Evolutionary conservation across 345 rosid species (phyloP).

Genomic region (Aquilaria yunnanensis): DNA sequence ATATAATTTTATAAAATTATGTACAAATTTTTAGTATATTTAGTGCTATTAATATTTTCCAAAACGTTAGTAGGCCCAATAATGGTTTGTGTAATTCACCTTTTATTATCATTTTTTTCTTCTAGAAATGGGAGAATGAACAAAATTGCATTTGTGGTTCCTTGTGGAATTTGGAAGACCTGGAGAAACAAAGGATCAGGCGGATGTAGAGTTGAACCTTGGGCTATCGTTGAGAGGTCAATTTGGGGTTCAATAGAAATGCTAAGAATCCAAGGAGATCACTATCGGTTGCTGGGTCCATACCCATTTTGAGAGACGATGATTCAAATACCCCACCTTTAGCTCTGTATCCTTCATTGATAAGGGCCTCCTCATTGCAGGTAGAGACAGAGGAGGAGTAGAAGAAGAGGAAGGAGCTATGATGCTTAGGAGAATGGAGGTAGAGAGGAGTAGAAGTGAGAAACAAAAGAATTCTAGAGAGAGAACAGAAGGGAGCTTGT

Average conservation of each 20-base stretch:
- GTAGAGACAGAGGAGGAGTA: conserved; percentile 86
- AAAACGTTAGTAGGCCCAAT: too few species aligned
- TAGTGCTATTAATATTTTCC: too few species aligned
- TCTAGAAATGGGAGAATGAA: too few species aligned
- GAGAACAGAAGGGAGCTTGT: conserved; percentile 26
- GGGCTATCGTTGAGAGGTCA: conserved; percentile 85
- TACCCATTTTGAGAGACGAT: conserved; percentile 29
- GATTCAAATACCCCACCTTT: conserved; percentile 23
- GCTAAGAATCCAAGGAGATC: conserved; percentile 54
- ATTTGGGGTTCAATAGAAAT: conserved; percentile 74
- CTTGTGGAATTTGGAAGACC: not conserved
- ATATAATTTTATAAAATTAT: too few species aligned
- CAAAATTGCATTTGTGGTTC: too few species aligned
- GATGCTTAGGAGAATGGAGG: conserved; percentile 73
- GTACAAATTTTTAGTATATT: too few species aligned
- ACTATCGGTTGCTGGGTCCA: conserved; percentile 58
- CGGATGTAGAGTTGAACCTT: conserved; percentile 67
- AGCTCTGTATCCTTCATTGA: conserved; percentile 37
- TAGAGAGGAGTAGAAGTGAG: conserved; percentile 73
- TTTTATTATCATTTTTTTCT: too few species aligned
- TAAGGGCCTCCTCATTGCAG: conserved; percentile 76
- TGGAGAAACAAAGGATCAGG: conserved; percentile 27
- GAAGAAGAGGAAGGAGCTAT: conserved; percentile 87
- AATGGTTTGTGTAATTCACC: too few species aligned
- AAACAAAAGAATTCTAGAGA: conserved; percentile 57